phyloP scores from a whole-genome alignment of 2,329 filamentous ascomycete genomes.

The Ceratocystiopsis brevicomis region DNA sequence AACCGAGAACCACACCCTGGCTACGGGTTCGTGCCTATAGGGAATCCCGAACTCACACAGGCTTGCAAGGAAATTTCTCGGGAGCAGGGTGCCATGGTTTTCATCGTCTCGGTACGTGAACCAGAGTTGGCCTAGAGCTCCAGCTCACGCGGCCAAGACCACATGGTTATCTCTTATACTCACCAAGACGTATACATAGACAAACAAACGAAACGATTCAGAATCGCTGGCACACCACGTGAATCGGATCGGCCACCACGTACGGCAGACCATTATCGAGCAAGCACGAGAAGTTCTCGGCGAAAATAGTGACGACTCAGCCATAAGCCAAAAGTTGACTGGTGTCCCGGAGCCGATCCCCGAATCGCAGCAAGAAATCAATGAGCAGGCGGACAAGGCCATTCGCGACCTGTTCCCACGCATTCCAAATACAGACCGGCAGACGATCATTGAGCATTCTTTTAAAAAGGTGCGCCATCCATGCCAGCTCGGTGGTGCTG shows the following conservation, averaged over 20 bases:
- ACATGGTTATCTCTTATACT: neutral
- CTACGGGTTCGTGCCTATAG: conserved; percentile 43
- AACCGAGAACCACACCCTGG: conserved; percentile 35
- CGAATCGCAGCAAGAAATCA: conserved; percentile 37
- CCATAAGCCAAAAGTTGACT: neutral
- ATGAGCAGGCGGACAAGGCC: conserved; percentile 41
- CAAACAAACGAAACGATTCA: neutral
- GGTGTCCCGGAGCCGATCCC: conserved; percentile 38
- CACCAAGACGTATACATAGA: neutral
- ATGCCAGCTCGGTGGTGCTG: neutral
- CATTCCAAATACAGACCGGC: conserved; percentile 45
- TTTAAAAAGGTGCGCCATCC: conserved; percentile 32
- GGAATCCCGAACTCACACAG: conserved; percentile 39
- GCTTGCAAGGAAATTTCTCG: conserved; percentile 47
- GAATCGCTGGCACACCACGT: conserved; percentile 28
- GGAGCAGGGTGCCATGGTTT: conserved; percentile 42
- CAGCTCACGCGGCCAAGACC: neutral
- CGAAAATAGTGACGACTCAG: conserved; percentile 12
- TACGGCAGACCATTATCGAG: conserved; percentile 39
- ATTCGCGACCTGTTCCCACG: conserved; percentile 45
- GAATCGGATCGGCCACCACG: conserved; percentile 41
- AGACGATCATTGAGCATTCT: conserved; percentile 41
- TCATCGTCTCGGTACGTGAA: conserved; percentile 42
- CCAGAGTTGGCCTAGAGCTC: no score
- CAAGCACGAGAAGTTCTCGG: conserved; percentile 23